Evolutionary conservation across 2,329 filamentous ascomycete genomes (phyloP), one percentile per base, ranked within the genome.

Genomic region (Trichoderma harzianum): DNA sequence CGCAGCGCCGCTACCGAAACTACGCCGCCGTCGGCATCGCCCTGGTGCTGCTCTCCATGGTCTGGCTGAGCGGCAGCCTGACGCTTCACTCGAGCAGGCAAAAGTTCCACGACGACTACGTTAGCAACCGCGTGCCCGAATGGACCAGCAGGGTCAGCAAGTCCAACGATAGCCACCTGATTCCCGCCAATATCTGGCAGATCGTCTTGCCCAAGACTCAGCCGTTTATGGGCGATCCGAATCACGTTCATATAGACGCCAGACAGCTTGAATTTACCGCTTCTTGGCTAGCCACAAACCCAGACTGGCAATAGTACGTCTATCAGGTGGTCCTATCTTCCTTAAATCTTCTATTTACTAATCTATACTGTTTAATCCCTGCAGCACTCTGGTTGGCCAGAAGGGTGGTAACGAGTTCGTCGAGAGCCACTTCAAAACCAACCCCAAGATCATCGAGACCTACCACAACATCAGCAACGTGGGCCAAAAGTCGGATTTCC

Each of bases 401-500:
- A 69, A 73, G 7, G 75, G 76, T 14, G 78, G 74, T 36, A 73
- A 78, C 28, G 72, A 75, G 24, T 79, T 80, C 39, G 74, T 80
- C 28, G 63, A 70, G 28, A 43, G 36, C 10, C 61, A 63, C 69
- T 73, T 67, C 55, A 34, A 53, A 21, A 30, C 74, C 65, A 63
- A 76, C 24, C 39, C 72, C 2, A 72, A 34, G 11, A 58, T 80
- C 5, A 24, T 74, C 16, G 55, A 75, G 3, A 72, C 75, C 0
- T 81, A 78, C 73, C 43, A 71, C 7, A 65, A 72, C 11, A 24
- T 70, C 11, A 53, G 30, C 14, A 70, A 70, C 57, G 77, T 77
- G 6, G 79, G 77, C 24, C 75, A 79, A 68, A 79, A 78, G 63
- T 80, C 79, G 11, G 76, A 79, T 36, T 62, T 79, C 12, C 73